Conservation (phyloP, 1,139 yeast species). For the Candida pseudoviswanathii region DNA sequence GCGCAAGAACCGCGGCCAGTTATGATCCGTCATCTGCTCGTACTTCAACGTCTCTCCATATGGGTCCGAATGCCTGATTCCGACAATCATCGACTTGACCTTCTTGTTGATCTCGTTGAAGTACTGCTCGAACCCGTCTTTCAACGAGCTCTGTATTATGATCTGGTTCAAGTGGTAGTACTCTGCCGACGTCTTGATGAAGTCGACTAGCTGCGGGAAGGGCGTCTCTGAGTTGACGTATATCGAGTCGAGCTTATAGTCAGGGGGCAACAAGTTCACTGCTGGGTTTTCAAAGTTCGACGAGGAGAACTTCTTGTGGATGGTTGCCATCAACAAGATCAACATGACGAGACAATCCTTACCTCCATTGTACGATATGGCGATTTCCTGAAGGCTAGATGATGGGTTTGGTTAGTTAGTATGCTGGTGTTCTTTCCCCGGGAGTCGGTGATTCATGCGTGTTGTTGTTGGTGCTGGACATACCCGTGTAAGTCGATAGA, state of each 20-base stretch:
- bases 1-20: slow-evolving; percentile 85
- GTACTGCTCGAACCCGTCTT: slow-evolving; percentile 65
- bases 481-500: slow-evolving; percentile 39
- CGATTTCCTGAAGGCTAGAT: slow-evolving; percentile 51
- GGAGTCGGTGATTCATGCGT: slow-evolving; percentile 7
- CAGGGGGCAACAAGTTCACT: slow-evolving; percentile 23
- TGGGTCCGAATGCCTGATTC: slow-evolving; percentile 82
- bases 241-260: slow-evolving; percentile 54
- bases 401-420: slow-evolving; percentile 19
- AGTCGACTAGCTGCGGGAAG: slow-evolving; percentile 58
- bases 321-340: slow-evolving; percentile 61
- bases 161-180: slow-evolving; percentile 49
- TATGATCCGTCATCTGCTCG: slow-evolving; percentile 72
- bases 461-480: slow-evolving; percentile 15
- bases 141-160: slow-evolving; percentile 52
- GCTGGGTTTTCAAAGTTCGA: slow-evolving; percentile 13
- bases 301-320: slow-evolving; percentile 37
- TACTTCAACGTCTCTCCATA: slow-evolving; percentile 56
- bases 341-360: slow-evolving; percentile 89
- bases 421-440: too few species aligned
- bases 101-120: slow-evolving; percentile 44
- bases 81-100: slow-evolving; percentile 71
- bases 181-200: slow-evolving; percentile 44
- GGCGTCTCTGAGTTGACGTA: slow-evolving; percentile 71
- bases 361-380: slow-evolving; percentile 87